These are phyloP conservation scores for Chrysanthemum lavandulifolium DNA, from an alignment of 129 eudicot genomes.

Conservation along the genomic window DNA sequence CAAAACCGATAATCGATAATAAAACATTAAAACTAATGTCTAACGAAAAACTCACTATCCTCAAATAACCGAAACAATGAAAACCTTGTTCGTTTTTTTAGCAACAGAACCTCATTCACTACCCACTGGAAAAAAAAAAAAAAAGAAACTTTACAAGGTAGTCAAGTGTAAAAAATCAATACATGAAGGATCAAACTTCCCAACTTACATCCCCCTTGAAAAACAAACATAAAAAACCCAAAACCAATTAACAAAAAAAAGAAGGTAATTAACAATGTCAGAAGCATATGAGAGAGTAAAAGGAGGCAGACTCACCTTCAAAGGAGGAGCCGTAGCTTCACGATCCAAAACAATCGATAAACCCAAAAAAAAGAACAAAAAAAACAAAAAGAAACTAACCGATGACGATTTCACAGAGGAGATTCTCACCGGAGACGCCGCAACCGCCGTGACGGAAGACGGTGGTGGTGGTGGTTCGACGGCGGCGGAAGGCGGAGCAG, in stretches of 20 bases:
- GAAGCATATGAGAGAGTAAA: constrained; percentile 86
- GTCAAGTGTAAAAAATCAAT: background rate
- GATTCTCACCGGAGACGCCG: constrained; percentile 42
- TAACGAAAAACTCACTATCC: too few relatives aligned
- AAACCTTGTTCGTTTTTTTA: too few relatives aligned
- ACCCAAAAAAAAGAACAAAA: constrained; percentile 55
- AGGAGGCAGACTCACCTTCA: constrained; percentile 82
- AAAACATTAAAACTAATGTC: too few relatives aligned
- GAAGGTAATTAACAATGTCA: constrained; percentile 37
- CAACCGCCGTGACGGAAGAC: constrained; percentile 27
- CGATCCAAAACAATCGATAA: constrained; percentile 65
- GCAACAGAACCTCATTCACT: too few relatives aligned
- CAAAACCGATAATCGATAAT: too few relatives aligned
- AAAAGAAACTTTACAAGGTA: too few relatives aligned
- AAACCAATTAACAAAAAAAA: background rate
- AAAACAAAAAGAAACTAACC: constrained; percentile 39
- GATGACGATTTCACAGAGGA: constrained; percentile 32
- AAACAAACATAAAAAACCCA: background rate
- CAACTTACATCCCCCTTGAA: background rate
- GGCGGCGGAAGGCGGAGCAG: constrained; percentile 27
- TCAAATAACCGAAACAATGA: too few relatives aligned
- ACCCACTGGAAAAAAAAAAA: too few relatives aligned
- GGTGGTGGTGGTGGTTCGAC: constrained; percentile 24
- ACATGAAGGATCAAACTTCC: background rate
- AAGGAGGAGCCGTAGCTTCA: constrained; percentile 79